Percentiles rank a stretch among this genome's conserved stretches.
These are phyloP conservation scores for Syzygium malaccense DNA, from an alignment of 441 rosid genomes.

Conservation along the genomic window DNA sequence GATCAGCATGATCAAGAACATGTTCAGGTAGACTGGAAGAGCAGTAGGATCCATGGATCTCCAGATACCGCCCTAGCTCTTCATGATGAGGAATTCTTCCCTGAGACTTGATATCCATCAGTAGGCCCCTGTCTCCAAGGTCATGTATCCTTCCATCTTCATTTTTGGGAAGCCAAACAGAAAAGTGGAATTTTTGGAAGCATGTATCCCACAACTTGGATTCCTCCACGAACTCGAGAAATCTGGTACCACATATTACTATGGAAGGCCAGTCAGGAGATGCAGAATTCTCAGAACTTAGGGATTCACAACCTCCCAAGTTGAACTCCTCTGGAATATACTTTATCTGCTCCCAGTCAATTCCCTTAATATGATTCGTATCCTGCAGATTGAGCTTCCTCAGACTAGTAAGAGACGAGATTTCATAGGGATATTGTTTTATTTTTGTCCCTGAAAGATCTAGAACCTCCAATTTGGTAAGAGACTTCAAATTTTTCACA, in stretches of 20 bases:
- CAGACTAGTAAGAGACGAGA: not conserved
- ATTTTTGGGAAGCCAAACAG: slow-evolving; percentile 3
- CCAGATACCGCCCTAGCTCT: slow-evolving; percentile 4
- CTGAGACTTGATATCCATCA: slow-evolving; percentile 1
- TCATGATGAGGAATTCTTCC: slow-evolving; percentile 2
- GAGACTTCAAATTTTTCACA: slow-evolving; percentile 11
- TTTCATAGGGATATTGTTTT: not conserved
- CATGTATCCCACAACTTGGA: not conserved
- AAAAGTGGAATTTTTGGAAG: not conserved
- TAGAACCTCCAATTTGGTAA: slow-evolving; percentile 25
- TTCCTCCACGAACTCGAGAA: slow-evolving; percentile 1
- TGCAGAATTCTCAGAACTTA: not conserved
- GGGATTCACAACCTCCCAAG: slow-evolving; percentile 1
- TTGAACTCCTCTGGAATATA: slow-evolving; percentile 9
- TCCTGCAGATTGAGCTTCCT: slow-evolving; percentile 12
- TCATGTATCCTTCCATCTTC: not conserved
- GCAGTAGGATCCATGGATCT: slow-evolving; percentile 21
- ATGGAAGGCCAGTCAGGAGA: not conserved
- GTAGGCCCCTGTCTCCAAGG: not conserved
- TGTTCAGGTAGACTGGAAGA: slow-evolving; percentile 3
- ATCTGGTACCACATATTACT: not conserved
- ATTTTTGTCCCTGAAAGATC: slow-evolving; percentile 22
- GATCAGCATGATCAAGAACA: slow-evolving; percentile 16
- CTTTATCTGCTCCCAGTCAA: slow-evolving; percentile 11
- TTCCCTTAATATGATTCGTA: not conserved